Evolutionary conservation across 2,329 filamentous ascomycete genomes (phyloP), one percentile per base, ranked within the genome.

Genomic region (Penicillium fuscoglaucum): DNA sequence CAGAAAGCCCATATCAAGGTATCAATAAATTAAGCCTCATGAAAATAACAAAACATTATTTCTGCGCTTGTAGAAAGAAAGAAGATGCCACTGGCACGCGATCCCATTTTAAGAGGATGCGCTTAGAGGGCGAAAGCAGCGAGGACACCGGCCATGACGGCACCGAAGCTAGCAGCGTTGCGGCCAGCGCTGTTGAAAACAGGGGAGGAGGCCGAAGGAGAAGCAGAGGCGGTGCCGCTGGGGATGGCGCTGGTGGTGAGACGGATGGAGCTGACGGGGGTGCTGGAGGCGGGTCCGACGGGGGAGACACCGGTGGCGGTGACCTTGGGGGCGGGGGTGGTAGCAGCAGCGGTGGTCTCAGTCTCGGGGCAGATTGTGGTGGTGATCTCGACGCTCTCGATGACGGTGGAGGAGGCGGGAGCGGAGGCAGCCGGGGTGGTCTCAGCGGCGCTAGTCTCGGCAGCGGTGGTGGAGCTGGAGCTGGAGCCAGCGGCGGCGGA

Each of bases 121-220:
- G 45, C 50, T 72, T 75, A 75, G 60, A 76, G 69, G 51, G 72
- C 72, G 52, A 75, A 62, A 53, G 73, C 66, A 58, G 72, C 73
- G 56, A 69, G 61, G 44, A 74, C 57, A 70, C 71, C 74, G 37
- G 68, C 70, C 39, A 70, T 69, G 52, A 74, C 61, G 52, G 70
- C 72, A 59, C 73, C 73, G 59, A 74, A 60, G 70, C 70, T 72
- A 61, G 69, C 60, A 57, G 61, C 68, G 62, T 69, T 74, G 58
- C 68, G 73, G 66, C 68, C 69, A 57, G 53, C 46, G 17, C 66
- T 68, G 61, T 69, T 75, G 71, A 62, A 74, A 55, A 43, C 57
- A 37, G 54, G 50, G 9, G 57, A 57, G 26, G 54, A 55, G 29
- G 51, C 48, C 31, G 58, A 48, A 43, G 63, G 54, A n/a, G 61